These are phyloP conservation scores for Hyphopichia wangnamkhiaoensis DNA, from an alignment of 1,139 yeast species.

Conservation along the genomic window DNA sequence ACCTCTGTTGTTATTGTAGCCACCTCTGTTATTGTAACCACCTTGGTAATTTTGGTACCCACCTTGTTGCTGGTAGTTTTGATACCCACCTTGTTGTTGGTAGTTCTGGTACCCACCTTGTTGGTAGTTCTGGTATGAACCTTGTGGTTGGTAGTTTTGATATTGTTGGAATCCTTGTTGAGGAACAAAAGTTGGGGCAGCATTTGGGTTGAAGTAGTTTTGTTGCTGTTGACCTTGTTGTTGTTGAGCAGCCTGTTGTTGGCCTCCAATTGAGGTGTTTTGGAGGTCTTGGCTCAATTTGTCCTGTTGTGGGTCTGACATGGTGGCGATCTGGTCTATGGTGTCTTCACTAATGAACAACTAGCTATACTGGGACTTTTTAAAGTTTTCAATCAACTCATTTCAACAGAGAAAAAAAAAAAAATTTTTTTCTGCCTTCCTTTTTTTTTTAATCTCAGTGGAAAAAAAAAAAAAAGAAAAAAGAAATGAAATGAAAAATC, in stretches of 20 bases:
- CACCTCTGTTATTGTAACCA: constrained; percentile 19
- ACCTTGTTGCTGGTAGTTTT: constrained; percentile 17
- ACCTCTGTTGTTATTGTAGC: constrained; percentile 29
- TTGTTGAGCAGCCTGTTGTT: constrained; percentile 14
- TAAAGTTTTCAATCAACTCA: neutral
- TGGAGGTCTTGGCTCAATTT: constrained; percentile 58
- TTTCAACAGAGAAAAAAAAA: too few species aligned
- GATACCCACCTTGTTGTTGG: constrained; percentile 23
- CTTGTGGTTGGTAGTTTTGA: constrained; percentile 19
- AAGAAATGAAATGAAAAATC: too few species aligned
- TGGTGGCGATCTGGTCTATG: constrained; percentile 14
- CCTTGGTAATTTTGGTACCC: constrained; percentile 10
- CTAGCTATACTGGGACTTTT: too few species aligned
- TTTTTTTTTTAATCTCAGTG: neutral
- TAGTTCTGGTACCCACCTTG: constrained; percentile 26
- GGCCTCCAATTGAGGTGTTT: constrained; percentile 36
- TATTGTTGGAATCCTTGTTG: constrained; percentile 21
- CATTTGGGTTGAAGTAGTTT: constrained; percentile 38
- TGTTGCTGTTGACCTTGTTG: constrained; percentile 18
- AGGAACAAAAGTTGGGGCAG: constrained; percentile 47
- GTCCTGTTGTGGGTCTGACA: constrained; percentile 53
- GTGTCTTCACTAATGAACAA: too few species aligned
- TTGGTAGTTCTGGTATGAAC: constrained; percentile 24
- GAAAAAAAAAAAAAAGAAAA: constrained; percentile 1
- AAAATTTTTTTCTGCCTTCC: neutral